Base-by-base conservation (phyloP, 257 asterid species). In the Lycium barbarum region DNA sequence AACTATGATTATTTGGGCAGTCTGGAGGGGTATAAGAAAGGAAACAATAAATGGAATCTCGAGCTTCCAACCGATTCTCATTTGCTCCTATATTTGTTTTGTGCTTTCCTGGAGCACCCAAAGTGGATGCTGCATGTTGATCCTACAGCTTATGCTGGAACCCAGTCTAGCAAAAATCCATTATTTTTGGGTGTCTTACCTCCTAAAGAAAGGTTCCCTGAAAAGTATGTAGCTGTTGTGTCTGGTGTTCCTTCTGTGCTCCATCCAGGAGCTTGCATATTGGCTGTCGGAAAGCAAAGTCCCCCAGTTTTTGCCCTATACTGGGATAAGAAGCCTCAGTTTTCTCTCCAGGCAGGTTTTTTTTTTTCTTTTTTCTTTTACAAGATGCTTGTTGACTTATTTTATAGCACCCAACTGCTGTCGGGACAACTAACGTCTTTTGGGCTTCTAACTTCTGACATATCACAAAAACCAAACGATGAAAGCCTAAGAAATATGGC, bases 101-200 rank as follows among this genome's bases (percentile, higher is more conserved):
- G 98, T 87, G 98, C 99, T 84, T 93, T 95, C 87, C 88, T 96
- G 89, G 99, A 96, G 89, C 89, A 93, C 87, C 99, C 98, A 3
- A 95, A 92, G 79, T 96, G 99, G 99, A 93, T 95, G 99, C 91
- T 96, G 86, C 99, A 96, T 87, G 95, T 92, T 66, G 99, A 96
- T 91, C 98, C 99, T 54, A 80, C 95, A 54, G 86, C 93, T 67
- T 90, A 92, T 84, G 91, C 93, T 73, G 98, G 98, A 85, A 89
- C 91, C 71, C 98, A 95, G 85, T 94, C 95, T 18, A 93, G 94
- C 94, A 96, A 91, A 89, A 95, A 93, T 91, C 98, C 99, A 57
- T 90, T 96, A 89, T 93, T 93, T 91, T 89, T 96, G 89, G 98
- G 98, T 79, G 91, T 90, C 86, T 91, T 95, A 79, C 99, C 99